Conservation (phyloP, 345 rosid genomes). For the Syzygium aqueum region DNA sequence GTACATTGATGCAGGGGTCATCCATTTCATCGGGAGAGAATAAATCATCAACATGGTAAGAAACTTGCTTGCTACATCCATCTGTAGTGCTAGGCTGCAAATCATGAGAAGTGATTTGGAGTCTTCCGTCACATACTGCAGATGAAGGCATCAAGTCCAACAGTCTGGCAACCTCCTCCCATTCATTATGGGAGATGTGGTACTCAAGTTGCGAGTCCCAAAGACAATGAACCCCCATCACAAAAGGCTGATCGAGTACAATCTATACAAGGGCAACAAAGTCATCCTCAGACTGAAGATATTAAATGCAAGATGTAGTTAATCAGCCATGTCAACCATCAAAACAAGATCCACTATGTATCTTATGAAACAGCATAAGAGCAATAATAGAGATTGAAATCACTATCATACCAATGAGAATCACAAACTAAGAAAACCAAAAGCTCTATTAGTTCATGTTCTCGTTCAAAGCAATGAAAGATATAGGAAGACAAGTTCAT, state of each 20-base stretch:
- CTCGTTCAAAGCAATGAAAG: background rate
- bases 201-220: conserved; percentile 98
- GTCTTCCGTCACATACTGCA: conserved; percentile 56
- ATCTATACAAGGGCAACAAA: conserved; percentile 40
- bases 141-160: conserved; percentile 68
- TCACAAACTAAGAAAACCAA: background rate
- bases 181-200: conserved; percentile 74
- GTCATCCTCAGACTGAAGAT: background rate
- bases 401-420: background rate
- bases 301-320: background rate
- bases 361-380: background rate
- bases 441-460: background rate
- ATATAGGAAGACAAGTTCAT: no score
- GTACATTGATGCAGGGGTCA: conserved; percentile 72
- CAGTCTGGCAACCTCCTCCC: conserved; percentile 82
- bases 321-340: background rate
- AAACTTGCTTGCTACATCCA: conserved; percentile 27
- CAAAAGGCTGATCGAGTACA: conserved; percentile 89
- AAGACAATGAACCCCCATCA: conserved; percentile 84
- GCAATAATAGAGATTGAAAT: background rate
- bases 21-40: conserved; percentile 71
- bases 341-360: background rate
- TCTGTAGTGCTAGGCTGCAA: conserved; percentile 35
- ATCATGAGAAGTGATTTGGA: conserved; percentile 68
- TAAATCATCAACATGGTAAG: conserved; percentile 42